A percentile compares a stretch with the other conserved stretches of the same genome.
These are phyloP conservation scores for Lomentospora prolificans DNA, from an alignment of 2,329 filamentous ascomycete genomes.

Conservation along the genomic window DNA sequence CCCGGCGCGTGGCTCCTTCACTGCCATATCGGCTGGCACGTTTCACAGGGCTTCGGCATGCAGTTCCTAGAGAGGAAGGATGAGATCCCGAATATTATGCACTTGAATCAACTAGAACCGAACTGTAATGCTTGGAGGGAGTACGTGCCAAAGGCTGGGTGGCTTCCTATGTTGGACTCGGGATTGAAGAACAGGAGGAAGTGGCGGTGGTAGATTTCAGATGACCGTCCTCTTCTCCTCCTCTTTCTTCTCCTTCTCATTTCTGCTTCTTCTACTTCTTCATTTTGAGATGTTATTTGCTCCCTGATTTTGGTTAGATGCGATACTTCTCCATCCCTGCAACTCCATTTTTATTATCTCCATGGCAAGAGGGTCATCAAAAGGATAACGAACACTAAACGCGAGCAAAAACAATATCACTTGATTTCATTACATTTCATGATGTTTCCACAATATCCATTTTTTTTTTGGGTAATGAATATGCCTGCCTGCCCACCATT, in stretches of 20 bases:
- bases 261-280: not conserved
- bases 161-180: conserved; percentile 13
- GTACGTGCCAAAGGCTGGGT: conserved; percentile 11
- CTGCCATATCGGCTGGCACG: conserved; percentile 42
- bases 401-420: too few species aligned
- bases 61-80: conserved; percentile 34
- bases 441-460: too few species aligned
- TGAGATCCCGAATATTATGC: conserved; percentile 12
- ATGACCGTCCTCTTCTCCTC: not conserved
- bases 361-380: too few species aligned
- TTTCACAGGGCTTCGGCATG: conserved; percentile 38
- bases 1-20: conserved; percentile 38
- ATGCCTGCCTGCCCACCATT: too few species aligned
- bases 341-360: not conserved
- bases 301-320: not conserved
- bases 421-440: too few species aligned
- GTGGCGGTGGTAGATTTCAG: not conserved
- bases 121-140: conserved; percentile 14
- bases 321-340: not conserved
- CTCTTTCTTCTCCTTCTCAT: not conserved
- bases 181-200: conserved; percentile 10
- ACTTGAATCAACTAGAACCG: conserved; percentile 11
- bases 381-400: too few species aligned
- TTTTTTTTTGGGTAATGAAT: too few species aligned
- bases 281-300: not conserved